Conservation (phyloP, 176 grass and related monocot genomes). For the Tillandsia fasciculata region DNA sequence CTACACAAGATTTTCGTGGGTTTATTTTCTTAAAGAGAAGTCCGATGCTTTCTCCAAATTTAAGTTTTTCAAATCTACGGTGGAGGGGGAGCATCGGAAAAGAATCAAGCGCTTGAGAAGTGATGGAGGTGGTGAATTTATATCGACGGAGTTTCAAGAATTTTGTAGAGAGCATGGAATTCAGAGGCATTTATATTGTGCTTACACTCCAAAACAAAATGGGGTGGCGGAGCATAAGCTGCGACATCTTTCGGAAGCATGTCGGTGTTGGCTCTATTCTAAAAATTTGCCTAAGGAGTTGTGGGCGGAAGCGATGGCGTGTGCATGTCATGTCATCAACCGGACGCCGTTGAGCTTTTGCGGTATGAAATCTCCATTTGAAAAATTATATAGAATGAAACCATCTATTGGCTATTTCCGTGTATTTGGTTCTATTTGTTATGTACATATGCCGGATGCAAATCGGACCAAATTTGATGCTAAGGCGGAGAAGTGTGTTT, state of each 20-base stretch:
- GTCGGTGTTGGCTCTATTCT: background rate
- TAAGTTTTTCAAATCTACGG: background rate
- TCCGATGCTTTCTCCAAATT: background rate
- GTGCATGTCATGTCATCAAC: background rate
- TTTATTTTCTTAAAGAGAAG: conserved; percentile 4
- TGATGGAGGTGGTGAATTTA: background rate
- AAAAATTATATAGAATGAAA: background rate
- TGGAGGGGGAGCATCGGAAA: background rate
- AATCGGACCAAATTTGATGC: background rate
- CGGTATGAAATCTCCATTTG: background rate
- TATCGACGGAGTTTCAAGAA: background rate
- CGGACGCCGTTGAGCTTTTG: background rate
- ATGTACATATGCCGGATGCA: background rate
- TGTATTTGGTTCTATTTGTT: background rate
- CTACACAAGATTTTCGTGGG: background rate
- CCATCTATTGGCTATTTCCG: background rate
- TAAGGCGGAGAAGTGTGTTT: background rate
- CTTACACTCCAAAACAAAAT: background rate
- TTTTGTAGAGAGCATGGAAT: background rate
- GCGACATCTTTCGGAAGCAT: background rate
- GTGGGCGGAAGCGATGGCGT: background rate
- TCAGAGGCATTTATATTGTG: background rate
- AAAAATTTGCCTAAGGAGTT: background rate
- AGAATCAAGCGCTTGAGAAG: background rate
- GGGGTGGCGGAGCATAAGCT: background rate